Base-by-base conservation (phyloP, 2,329 filamentous ascomycete species). In the Xylariaceae sp. region DNA sequence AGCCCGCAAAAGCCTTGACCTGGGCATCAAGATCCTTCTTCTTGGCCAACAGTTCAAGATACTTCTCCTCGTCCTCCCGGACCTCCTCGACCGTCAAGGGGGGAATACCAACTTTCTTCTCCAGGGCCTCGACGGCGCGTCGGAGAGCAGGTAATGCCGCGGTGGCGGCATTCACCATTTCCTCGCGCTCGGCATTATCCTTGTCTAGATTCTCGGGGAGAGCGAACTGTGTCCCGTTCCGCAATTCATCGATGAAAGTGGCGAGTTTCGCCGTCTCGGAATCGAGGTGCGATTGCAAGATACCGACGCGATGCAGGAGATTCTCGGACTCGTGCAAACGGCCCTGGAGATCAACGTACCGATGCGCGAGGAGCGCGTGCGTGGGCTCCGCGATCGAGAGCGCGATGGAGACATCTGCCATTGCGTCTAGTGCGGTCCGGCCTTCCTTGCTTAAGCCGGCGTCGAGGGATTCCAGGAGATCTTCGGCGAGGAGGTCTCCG, bases 131-230 rank as follows among this genome's bases (percentile, higher is more conserved):
- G 64, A 83, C 75, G 48, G 80, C 80, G 57, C 86, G 82, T 52
- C 77, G 75, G 60, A 89, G 83, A 68, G 94, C 90, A 13, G 83
- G 83, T 1, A 92, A 77, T 66, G 88, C 88, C 2, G 84, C 75
- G 11, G 80, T 76, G 44, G 90, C 77, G n/a, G 82, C 75, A 70
- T 90, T 91, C 53, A 88, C 83, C 58, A 81, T 85, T 57, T 89
- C 85, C 64, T 87, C 85, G 74, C 88, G 83, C 54, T 94, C 88
- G 3, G 87, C 79, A n/a, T 91, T 93, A 64, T 87, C 82, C 64
- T 85, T 84, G 9, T 84, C 82, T 2, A 92, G 75, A 62, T 85
- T 78, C 0, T 82, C 69, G 0, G 84, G 74, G 0, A 83, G 80
- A 13, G 82, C 78, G 67, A 83, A 88, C 11, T 72, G 53, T 8